Evolutionary conservation across 257 asterid genomes (phyloP).

Genomic region (Solanum gandarillasii): DNA sequence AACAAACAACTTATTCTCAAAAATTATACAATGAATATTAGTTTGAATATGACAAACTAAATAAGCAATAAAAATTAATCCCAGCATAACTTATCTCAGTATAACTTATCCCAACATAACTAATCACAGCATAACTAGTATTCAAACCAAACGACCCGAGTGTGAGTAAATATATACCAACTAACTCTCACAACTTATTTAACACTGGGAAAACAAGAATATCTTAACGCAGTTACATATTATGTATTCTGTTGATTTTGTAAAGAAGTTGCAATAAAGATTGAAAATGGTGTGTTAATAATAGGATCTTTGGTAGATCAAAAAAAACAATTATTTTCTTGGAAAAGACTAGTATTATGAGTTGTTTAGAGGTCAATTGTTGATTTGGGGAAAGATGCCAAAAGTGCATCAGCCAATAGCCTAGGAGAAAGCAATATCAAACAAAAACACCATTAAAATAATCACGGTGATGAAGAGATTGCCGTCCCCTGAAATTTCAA

Average conservation of each 20-base stretch:
- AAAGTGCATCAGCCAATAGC: not conserved
- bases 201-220: not conserved
- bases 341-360: not conserved
- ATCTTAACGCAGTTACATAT: not conserved
- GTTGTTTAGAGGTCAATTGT: slow-evolving; percentile 6
- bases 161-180: too few relatives aligned
- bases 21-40: too few relatives aligned
- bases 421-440: not conserved
- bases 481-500: slow-evolving; percentile 53
- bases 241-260: not conserved
- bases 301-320: not conserved
- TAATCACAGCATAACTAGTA: too few relatives aligned
- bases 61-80: too few relatives aligned
- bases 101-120: too few relatives aligned
- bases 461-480: slow-evolving; percentile 7
- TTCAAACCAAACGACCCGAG: not conserved
- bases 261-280: not conserved
- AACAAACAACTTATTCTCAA: too few relatives aligned
- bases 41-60: too few relatives aligned
- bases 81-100: too few relatives aligned
- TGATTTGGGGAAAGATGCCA: not conserved
- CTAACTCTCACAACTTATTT: not conserved
- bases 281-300: not conserved
- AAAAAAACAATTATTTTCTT: not conserved
- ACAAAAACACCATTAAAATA: not conserved